phyloP scores from a whole-genome alignment of 192 early-diverging fungal genomes.

The Umbelopsis ramanniana region DNA sequence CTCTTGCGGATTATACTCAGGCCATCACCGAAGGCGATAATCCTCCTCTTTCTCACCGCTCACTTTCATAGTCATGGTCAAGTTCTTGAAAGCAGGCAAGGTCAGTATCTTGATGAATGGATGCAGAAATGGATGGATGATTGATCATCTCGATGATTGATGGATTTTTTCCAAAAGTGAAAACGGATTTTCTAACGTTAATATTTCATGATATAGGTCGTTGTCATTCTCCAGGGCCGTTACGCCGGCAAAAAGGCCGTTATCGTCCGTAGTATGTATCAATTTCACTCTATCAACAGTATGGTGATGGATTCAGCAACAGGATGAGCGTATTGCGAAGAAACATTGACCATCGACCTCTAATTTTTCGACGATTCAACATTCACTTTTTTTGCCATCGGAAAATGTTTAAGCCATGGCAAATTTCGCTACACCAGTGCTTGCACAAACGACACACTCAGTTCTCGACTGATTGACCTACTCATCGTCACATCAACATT shows the following conservation, averaged over 20 bases:
- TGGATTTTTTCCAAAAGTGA: background rate
- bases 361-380: background rate
- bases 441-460: too few species aligned
- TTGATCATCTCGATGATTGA: slow-evolving; percentile 25
- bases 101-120: slow-evolving; percentile 40
- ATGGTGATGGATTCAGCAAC: background rate
- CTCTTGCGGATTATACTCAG: background rate
- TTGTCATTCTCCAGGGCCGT: slow-evolving; percentile 96
- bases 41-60: background rate
- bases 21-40: background rate
- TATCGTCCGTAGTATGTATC: slow-evolving; percentile 81
- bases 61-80: slow-evolving; percentile 41
- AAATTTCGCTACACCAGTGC: too few species aligned
- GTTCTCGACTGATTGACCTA: background rate
- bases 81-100: slow-evolving; percentile 65
- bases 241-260: slow-evolving; percentile 99
- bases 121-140: slow-evolving; percentile 40
- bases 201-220: slow-evolving; percentile 68
- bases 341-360: background rate
- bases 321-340: background rate
- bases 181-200: background rate
- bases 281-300: slow-evolving; percentile 29
- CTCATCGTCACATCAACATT: background rate
- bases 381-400: background rate
- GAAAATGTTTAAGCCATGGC: too few species aligned